Conservation (phyloP, 176 grass and related monocot genomes). For the sorghum (Sorghum bicolor) region DNA sequence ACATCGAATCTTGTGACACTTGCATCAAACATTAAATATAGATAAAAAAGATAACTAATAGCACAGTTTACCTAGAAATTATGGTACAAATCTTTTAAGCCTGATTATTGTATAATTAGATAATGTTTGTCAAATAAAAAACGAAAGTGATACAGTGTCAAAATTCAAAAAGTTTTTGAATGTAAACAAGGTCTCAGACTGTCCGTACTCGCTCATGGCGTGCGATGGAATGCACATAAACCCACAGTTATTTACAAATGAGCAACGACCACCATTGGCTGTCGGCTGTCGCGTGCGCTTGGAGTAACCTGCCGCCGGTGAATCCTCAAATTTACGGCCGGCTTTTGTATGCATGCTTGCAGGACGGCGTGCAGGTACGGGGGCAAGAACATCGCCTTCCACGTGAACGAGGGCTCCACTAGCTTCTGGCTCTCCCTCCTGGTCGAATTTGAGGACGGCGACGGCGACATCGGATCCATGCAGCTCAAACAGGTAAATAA, state of each 20-base stretch:
- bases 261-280: too few species aligned
- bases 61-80: too few species aligned
- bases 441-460: slow-evolving; percentile 90
- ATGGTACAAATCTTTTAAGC: too few species aligned
- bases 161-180: too few species aligned
- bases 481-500: slow-evolving; percentile 77
- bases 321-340: background rate
- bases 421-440: slow-evolving; percentile 93
- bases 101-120: too few species aligned
- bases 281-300: background rate
- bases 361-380: slow-evolving; percentile 90
- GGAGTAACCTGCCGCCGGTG: background rate
- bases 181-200: too few species aligned
- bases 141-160: too few species aligned
- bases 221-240: background rate
- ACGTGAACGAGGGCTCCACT: slow-evolving; percentile 86
- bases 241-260: background rate
- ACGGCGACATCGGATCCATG: slow-evolving; percentile 94
- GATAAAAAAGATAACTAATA: too few species aligned
- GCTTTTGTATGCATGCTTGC: background rate
- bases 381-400: slow-evolving; percentile 85
- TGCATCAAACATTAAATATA: too few species aligned
- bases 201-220: background rate
- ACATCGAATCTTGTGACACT: too few species aligned
- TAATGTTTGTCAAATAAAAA: too few species aligned